These are phyloP conservation scores for Aspergillus affinis DNA, from an alignment of 495 filamentous ascomycete genomes.

Conservation along the genomic window DNA sequence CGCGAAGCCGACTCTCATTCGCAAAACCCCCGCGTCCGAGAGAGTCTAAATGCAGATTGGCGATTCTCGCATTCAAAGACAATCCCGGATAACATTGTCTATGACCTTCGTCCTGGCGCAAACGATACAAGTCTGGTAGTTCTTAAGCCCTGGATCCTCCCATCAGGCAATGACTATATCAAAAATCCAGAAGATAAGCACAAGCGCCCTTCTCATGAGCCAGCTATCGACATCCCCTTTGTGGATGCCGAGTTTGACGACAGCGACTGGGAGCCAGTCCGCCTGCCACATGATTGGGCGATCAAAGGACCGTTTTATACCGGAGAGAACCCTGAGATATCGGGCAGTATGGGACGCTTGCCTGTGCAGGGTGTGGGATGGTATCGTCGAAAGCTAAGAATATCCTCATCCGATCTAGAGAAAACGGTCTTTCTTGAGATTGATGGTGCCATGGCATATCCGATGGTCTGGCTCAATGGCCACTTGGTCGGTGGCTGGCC, in stretches of 20 bases:
- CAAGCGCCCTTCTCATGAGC: background rate
- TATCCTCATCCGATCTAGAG: background rate
- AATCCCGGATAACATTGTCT: conserved; percentile 2
- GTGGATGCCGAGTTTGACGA: background rate
- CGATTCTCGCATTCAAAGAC: conserved; percentile 2
- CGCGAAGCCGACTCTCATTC: too few species aligned
- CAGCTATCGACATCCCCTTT: background rate
- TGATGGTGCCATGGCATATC: conserved; percentile 10
- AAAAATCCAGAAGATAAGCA: background rate
- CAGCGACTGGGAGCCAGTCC: background rate
- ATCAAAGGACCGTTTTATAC: conserved; percentile 6
- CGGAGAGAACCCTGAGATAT: background rate
- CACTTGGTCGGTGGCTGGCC: conserved; percentile 12
- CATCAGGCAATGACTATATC: background rate
- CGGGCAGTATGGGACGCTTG: background rate
- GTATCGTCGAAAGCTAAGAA: conserved; percentile 5
- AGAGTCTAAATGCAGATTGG: background rate
- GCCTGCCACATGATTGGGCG: conserved; percentile 10
- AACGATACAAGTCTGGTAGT: background rate
- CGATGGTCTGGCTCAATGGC: conserved; percentile 10
- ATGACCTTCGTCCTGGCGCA: background rate
- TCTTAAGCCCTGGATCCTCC: conserved; percentile 5
- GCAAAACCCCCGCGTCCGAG: too few species aligned
- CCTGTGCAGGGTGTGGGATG: conserved; percentile 8
- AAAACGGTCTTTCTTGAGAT: conserved; percentile 2